Conservation (phyloP, 805 yeast genomes). For the Ogataea nakhonphanomensis region DNA sequence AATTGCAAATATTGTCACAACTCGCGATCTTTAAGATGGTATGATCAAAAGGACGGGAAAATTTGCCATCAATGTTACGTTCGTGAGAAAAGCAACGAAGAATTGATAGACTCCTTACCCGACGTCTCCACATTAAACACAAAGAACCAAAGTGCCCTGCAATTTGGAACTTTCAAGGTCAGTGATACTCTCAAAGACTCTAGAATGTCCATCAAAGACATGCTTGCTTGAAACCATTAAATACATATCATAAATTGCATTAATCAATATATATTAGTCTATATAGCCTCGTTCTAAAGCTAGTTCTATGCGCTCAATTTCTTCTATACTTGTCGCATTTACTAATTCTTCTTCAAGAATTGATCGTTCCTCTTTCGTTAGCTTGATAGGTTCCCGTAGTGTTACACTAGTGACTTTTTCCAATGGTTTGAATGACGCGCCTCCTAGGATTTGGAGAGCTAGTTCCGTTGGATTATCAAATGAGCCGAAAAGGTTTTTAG, state of each 20-base stretch:
- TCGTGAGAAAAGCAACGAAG: conserved; percentile 21
- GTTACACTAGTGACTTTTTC: not conserved
- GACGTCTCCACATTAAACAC: conserved; percentile 17
- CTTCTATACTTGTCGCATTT: conserved; percentile 66
- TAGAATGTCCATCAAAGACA: conserved; percentile 21
- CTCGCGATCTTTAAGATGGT: conserved; percentile 21
- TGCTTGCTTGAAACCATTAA: conserved; percentile 14
- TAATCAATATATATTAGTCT: conserved; percentile 3
- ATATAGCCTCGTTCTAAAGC: conserved; percentile 41
- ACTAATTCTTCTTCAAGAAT: conserved; percentile 51
- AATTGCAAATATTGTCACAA: conserved; percentile 23
- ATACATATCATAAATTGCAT: not conserved
- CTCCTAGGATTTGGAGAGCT: conserved; percentile 29
- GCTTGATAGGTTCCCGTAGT: conserved; percentile 25
- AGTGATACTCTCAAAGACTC: conserved; percentile 11
- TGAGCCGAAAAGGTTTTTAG: conserved; percentile 42
- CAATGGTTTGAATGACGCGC: conserved; percentile 6
- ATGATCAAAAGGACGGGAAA: conserved; percentile 7
- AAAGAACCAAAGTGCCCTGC: conserved; percentile 17
- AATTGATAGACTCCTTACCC: conserved; percentile 25
- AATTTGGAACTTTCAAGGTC: conserved; percentile 18
- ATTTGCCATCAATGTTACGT: conserved; percentile 29
- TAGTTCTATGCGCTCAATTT: conserved; percentile 67
- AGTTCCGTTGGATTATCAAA: conserved; percentile 28
- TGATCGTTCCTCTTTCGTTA: conserved; percentile 52